These are phyloP conservation scores for Neurospora sp. DNA, from an alignment of 495 filamentous ascomycete genomes.

Conservation along the genomic window DNA sequence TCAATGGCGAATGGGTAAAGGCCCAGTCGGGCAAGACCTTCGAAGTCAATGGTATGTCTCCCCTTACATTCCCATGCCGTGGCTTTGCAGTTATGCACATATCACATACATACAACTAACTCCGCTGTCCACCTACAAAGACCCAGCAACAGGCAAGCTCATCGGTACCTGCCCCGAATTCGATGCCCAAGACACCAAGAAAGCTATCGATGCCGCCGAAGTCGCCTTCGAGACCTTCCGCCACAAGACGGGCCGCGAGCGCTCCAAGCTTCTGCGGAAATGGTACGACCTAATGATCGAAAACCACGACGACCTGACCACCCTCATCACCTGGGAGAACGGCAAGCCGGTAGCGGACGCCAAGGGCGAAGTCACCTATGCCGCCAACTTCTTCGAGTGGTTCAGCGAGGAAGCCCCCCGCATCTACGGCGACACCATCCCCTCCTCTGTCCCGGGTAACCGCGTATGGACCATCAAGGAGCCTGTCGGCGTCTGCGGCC, in stretches of 20 bases:
- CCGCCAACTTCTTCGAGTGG: conserved; percentile 75
- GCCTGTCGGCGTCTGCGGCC: conserved; percentile 84
- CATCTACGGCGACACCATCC: conserved; percentile 67
- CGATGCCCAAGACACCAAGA: conserved; percentile 59
- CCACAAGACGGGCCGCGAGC: conserved; percentile 64
- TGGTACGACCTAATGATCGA: conserved; percentile 89
- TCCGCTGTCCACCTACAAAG: conserved; percentile 25
- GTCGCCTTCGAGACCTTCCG: conserved; percentile 70
- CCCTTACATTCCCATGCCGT: not conserved
- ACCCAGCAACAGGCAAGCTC: conserved; percentile 67
- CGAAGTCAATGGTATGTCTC: conserved; percentile 52
- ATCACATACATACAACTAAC: not conserved
- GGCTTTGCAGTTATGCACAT: not conserved
- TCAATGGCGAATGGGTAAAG: conserved; percentile 77
- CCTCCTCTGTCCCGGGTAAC: conserved; percentile 56
- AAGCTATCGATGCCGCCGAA: conserved; percentile 66
- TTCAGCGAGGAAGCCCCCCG: conserved; percentile 69
- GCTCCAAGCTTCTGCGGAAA: conserved; percentile 69
- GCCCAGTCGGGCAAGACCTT: conserved; percentile 72
- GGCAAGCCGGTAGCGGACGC: conserved; percentile 67
- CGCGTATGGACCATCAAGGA: conserved; percentile 72
- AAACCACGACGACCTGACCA: conserved; percentile 80
- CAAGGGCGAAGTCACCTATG: conserved; percentile 62
- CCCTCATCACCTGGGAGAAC: conserved; percentile 79
- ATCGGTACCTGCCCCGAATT: conserved; percentile 84